These are phyloP conservation scores for Malus orientalis DNA, from an alignment of 306 rosid species.

Conservation along the genomic window DNA sequence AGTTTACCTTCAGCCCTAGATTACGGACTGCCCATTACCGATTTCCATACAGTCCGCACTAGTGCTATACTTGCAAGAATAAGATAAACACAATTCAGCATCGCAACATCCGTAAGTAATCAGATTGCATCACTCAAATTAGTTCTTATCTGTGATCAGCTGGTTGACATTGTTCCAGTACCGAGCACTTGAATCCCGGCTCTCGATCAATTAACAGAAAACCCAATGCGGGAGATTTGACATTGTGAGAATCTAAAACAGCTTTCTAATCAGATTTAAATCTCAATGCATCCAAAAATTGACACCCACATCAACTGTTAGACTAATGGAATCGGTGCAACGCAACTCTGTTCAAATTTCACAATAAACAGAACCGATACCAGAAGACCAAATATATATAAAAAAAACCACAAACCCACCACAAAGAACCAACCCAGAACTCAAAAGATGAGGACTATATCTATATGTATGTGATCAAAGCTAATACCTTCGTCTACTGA, in stretches of 20 bases:
- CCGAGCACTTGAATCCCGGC: not conserved
- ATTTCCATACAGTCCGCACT: not conserved
- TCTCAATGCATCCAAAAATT: not conserved
- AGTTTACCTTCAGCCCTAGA: not conserved
- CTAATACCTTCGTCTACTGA: not conserved
- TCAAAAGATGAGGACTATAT: not conserved
- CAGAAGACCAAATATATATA: not conserved
- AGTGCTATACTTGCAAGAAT: not conserved
- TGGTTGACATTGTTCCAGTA: not conserved
- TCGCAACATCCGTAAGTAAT: not conserved
- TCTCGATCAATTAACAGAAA: not conserved
- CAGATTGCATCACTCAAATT: not conserved
- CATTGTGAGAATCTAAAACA: not conserved
- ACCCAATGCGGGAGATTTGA: not conserved
- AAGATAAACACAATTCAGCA: not conserved
- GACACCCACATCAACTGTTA: not conserved
- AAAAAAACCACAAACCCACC: not conserved
- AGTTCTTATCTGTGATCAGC: not conserved
- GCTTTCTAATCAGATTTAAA: not conserved
- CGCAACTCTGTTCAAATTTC: not conserved
- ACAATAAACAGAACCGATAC: not conserved
- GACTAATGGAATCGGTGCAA: not conserved
- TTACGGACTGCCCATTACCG: not conserved
- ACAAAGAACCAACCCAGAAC: not conserved
- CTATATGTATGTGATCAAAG: not conserved